phyloP scores from a whole-genome alignment of 495 filamentous ascomycete species.

The Daldinia grandis region DNA sequence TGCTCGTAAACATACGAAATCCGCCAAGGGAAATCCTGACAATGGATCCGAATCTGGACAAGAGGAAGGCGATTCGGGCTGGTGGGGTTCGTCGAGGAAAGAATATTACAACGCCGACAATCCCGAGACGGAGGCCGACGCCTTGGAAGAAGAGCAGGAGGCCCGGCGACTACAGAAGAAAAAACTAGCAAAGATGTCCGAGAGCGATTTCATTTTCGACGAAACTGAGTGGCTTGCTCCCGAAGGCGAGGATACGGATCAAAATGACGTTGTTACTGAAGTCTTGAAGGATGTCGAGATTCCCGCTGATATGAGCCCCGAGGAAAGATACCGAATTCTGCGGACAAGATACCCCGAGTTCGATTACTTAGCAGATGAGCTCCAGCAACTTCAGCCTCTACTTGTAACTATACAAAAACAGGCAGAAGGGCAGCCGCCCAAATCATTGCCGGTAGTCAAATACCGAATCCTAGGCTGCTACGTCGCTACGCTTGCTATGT shows the following conservation, averaged over 20 bases:
- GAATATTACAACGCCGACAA: conserved; percentile 92
- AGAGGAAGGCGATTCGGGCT: conserved; percentile 74
- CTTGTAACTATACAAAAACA: conserved; percentile 63
- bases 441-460: conserved; percentile 70
- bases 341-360: conserved; percentile 90
- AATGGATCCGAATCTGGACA: conserved; percentile 57
- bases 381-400: conserved; percentile 72
- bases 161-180: conserved; percentile 88
- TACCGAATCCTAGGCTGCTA: conserved; percentile 81
- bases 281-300: conserved; percentile 82
- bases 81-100: conserved; percentile 85
- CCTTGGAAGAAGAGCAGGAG: conserved; percentile 89
- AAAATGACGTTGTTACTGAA: conserved; percentile 74
- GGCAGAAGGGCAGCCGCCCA: conserved; percentile 63
- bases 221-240: conserved; percentile 79
- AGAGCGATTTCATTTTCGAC: conserved; percentile 92
- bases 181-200: conserved; percentile 82
- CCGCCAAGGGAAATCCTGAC: conserved; percentile 19
- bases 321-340: conserved; percentile 79
- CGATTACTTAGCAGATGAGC: conserved; percentile 82
- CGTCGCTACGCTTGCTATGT: conserved; percentile 85
- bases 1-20: conserved; percentile 32
- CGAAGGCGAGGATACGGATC: conserved; percentile 53
- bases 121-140: conserved; percentile 91
- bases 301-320: conserved; percentile 76